Evolutionary conservation across 2,329 filamentous ascomycete genomes (phyloP).

Genomic region (Penicillium sp.): DNA sequence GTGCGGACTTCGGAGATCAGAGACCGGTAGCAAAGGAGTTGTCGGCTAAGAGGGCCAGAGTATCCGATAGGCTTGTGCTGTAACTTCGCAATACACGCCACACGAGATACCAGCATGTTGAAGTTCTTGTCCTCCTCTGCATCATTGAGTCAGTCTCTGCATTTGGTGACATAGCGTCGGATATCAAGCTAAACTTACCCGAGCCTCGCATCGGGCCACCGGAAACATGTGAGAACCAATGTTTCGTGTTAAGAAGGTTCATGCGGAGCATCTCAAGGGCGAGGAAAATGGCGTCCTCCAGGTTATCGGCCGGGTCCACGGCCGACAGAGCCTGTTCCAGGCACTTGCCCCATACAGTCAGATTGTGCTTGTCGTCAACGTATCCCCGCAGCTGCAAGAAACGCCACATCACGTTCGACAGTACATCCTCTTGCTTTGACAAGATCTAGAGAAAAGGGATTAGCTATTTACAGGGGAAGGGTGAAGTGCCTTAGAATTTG

Average conservation of each 20-base stretch:
- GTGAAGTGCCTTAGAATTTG: not conserved
- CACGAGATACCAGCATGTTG: slow-evolving; percentile 80
- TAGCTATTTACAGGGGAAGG: slow-evolving; percentile 9
- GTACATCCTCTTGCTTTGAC: slow-evolving; percentile 69
- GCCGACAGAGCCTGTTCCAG: slow-evolving; percentile 69
- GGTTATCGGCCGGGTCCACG: slow-evolving; percentile 57
- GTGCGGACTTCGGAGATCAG: slow-evolving; percentile 77
- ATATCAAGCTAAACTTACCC: slow-evolving; percentile 34
- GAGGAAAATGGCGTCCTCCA: slow-evolving; percentile 78
- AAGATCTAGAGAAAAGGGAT: slow-evolving; percentile 38
- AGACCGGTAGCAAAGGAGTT: slow-evolving; percentile 82
- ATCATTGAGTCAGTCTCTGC: slow-evolving; percentile 30
- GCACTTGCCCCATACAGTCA: slow-evolving; percentile 83
- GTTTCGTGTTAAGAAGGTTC: slow-evolving; percentile 72
- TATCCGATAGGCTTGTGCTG: slow-evolving; percentile 85
- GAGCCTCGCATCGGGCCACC: slow-evolving; percentile 62
- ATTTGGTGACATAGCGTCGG: not conserved
- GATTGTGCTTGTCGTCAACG: slow-evolving; percentile 71
- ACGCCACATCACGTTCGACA: slow-evolving; percentile 78
- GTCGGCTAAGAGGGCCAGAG: slow-evolving; percentile 89
- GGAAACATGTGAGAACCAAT: slow-evolving; percentile 60
- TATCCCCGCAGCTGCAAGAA: slow-evolving; percentile 90
- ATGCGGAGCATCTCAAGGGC: slow-evolving; percentile 84
- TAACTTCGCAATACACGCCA: slow-evolving; percentile 79
- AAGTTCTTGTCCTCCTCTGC: slow-evolving; percentile 73